A percentile compares a stretch with the other conserved stretches of the same genome.
phyloP scores from a whole-genome alignment of 1,139 yeast genomes.

The Saccharomycopsis phalli region DNA sequence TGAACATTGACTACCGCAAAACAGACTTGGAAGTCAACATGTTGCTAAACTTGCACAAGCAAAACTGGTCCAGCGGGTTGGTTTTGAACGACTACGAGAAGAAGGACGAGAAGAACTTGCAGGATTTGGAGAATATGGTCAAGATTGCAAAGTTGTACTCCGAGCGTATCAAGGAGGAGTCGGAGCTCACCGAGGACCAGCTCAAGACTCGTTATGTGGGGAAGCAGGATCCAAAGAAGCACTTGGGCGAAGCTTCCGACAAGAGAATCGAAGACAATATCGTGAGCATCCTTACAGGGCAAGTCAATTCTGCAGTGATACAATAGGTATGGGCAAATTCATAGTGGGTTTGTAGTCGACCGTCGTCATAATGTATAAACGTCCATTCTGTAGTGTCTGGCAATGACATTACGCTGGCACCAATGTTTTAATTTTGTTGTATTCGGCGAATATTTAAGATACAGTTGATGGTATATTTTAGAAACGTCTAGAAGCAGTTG shows the following conservation, averaged over 20 bases:
- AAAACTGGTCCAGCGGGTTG: constrained; percentile 93
- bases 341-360: too few species aligned
- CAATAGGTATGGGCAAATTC: constrained; percentile 41
- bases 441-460: too few species aligned
- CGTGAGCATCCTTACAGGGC: constrained; percentile 77
- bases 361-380: too few species aligned
- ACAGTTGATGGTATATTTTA: too few species aligned
- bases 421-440: too few species aligned
- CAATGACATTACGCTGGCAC: too few species aligned
- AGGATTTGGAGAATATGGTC: constrained; percentile 71
- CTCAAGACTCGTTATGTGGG: constrained; percentile 95
- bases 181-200: constrained; percentile 79
- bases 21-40: constrained; percentile 89
- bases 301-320: constrained; percentile 79
- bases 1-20: constrained; percentile 90
- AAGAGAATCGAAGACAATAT: constrained; percentile 81
- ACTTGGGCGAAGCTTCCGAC: constrained; percentile 83
- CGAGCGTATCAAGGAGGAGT: constrained; percentile 86
- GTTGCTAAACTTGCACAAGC: constrained; percentile 90
- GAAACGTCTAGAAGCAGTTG: too few species aligned
- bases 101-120: constrained; percentile 68
- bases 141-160: constrained; percentile 87
- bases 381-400: too few species aligned
- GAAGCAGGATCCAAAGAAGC: constrained; percentile 97
- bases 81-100: constrained; percentile 68